Evolutionary conservation across 2,329 filamentous ascomycete genomes (phyloP).

Genomic region (Botryotinia convoluta): DNA sequence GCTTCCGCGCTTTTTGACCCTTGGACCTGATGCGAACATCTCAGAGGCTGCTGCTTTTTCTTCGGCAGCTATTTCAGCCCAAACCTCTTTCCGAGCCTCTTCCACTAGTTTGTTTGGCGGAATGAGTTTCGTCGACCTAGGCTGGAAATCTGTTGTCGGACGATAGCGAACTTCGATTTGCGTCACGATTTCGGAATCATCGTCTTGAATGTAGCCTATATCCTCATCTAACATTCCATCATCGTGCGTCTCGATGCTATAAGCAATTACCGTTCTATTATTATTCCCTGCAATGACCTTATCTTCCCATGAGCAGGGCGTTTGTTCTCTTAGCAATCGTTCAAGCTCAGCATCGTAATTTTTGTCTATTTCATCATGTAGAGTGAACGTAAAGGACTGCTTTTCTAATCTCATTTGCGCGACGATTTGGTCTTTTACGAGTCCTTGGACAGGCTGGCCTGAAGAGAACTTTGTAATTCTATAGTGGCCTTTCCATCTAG

Average conservation of each 20-base stretch:
- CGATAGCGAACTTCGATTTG: conserved; percentile 15
- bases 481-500: conserved; percentile 14
- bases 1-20: background rate
- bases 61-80: conserved; percentile 5
- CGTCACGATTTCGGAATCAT: conserved; percentile 1
- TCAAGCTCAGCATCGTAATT: conserved; percentile 3
- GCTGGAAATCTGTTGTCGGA: conserved; percentile 11
- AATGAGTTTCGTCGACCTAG: conserved; percentile 7
- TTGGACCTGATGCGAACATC: background rate
- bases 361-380: background rate
- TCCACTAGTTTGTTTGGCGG: background rate
- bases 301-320: background rate
- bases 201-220: background rate
- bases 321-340: background rate
- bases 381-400: background rate
- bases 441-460: conserved; percentile 1
- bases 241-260: conserved; percentile 1
- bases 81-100: background rate
- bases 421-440: background rate
- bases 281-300: background rate
- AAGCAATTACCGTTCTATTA: background rate
- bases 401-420: conserved; percentile 4
- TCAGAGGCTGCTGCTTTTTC: conserved; percentile 2
- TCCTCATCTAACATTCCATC: conserved; percentile 8
- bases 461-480: conserved; percentile 8